Evolutionary conservation across 2,329 filamentous ascomycete genomes (phyloP).

Genomic region (Curvularia verruculosa): DNA sequence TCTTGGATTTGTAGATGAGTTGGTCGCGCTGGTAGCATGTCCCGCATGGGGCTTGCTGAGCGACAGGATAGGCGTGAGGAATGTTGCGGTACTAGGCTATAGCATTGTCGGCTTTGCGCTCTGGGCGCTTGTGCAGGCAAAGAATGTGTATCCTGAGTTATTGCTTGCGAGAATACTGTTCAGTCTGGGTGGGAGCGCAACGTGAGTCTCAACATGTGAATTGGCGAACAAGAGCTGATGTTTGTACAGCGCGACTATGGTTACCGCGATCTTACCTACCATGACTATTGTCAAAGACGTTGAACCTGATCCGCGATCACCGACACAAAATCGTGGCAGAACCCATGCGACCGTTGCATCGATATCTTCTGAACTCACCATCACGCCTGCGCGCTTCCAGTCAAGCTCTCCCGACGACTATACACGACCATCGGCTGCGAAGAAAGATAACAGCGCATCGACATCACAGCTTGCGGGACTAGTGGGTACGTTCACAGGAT

Average conservation of each 20-base stretch:
- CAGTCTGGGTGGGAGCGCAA: slow-evolving; percentile 87
- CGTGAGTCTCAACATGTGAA: slow-evolving; percentile 57
- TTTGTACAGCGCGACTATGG: slow-evolving; percentile 75
- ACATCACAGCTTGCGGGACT: slow-evolving; percentile 78
- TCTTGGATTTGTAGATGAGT: slow-evolving; percentile 82
- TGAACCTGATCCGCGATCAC: slow-evolving; percentile 34
- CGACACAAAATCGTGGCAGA: slow-evolving; percentile 41
- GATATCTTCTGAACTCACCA: slow-evolving; percentile 75
- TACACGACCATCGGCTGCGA: slow-evolving; percentile 13
- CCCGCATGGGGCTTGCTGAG: slow-evolving; percentile 79
- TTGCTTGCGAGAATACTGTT: slow-evolving; percentile 85
- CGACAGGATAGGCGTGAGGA: slow-evolving; percentile 75
- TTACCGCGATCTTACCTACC: slow-evolving; percentile 87
- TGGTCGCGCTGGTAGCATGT: slow-evolving; percentile 80
- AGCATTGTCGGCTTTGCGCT: slow-evolving; percentile 78
- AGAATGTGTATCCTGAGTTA: slow-evolving; percentile 86
- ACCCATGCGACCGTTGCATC: slow-evolving; percentile 69
- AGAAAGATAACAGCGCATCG: slow-evolving; percentile 46
- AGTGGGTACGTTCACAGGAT: slow-evolving; percentile 90
- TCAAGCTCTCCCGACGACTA: slow-evolving; percentile 37
- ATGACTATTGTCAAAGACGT: slow-evolving; percentile 56
- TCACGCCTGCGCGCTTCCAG: slow-evolving; percentile 66
- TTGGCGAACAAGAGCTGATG: slow-evolving; percentile 17
- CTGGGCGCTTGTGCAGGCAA: slow-evolving; percentile 81
- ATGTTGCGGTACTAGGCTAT: slow-evolving; percentile 74